Percentiles rank a stretch among this genome's conserved stretches.
phyloP scores from a whole-genome alignment of 2,329 filamentous ascomycete species.

The Lachnellula arida region DNA sequence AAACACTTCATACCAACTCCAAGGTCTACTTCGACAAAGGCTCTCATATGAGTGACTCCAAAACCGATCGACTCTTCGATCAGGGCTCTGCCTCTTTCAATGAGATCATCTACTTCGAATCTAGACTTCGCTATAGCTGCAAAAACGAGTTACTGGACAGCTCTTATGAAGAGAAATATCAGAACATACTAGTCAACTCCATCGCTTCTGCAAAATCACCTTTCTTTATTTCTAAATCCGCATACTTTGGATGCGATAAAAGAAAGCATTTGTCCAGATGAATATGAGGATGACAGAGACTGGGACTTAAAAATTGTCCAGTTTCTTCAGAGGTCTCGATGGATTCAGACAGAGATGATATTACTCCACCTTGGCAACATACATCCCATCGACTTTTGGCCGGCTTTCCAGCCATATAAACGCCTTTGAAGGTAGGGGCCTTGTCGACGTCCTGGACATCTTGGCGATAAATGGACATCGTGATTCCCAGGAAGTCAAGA shows the following conservation, averaged over 20 bases:
- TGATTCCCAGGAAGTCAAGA: neutral
- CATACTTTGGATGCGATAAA: constrained; percentile 53
- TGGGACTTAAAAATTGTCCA: constrained; percentile 42
- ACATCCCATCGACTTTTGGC: constrained; percentile 33
- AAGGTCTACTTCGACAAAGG: constrained; percentile 67
- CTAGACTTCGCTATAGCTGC: constrained; percentile 51
- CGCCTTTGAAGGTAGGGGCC: constrained; percentile 11
- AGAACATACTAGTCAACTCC: constrained; percentile 41
- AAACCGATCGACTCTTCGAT: constrained; percentile 59
- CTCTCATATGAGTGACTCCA: constrained; percentile 64
- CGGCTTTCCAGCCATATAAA: constrained; percentile 31
- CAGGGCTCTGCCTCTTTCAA: constrained; percentile 58
- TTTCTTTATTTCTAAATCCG: constrained; percentile 52
- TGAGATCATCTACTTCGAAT: constrained; percentile 59
- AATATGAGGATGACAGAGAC: constrained; percentile 67
- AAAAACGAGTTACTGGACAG: constrained; percentile 4
- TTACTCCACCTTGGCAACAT: constrained; percentile 22
- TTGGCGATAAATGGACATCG: neutral
- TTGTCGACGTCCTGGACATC: neutral
- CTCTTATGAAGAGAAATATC: neutral
- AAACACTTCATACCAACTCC: constrained; percentile 55
- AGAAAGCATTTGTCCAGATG: constrained; percentile 66
- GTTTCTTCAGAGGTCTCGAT: neutral
- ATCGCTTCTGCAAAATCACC: constrained; percentile 66
- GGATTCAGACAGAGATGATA: constrained; percentile 28